phyloP scores from a whole-genome alignment of 352 stramenopile species.

The Pythium sp. region DNA sequence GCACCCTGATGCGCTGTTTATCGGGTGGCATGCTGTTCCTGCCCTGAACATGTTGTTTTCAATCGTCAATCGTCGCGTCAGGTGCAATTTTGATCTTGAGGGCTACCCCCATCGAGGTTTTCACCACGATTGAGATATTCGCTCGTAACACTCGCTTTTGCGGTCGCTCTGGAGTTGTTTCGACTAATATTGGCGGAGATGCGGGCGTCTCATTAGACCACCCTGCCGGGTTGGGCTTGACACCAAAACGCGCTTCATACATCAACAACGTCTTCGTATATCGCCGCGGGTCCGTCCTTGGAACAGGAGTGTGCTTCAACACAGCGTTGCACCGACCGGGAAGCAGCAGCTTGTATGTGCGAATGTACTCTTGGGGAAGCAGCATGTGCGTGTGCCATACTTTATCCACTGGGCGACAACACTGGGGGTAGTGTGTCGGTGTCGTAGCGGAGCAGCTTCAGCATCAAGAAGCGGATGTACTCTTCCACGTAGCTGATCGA shows the following conservation, averaged over 20 bases:
- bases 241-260: neutral
- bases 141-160: too few species aligned
- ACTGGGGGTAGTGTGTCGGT: neutral
- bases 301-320: constrained; percentile 9
- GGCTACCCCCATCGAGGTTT: too few species aligned
- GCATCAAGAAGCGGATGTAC: constrained; percentile 1
- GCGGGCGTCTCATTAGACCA: neutral
- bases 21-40: too few species aligned
- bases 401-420: neutral
- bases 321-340: neutral
- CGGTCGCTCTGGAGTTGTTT: too few species aligned
- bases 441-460: neutral
- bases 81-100: too few species aligned
- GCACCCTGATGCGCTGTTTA: too few species aligned
- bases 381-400: constrained; percentile 10
- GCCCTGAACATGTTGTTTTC: too few species aligned
- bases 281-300: neutral
- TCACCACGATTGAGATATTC: too few species aligned
- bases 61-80: too few species aligned
- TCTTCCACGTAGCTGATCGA: neutral
- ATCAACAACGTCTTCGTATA: neutral
- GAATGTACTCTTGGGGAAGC: neutral
- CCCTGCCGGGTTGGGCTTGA: neutral
- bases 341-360: neutral
- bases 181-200: too few species aligned